These are phyloP conservation scores for Coemansia sp. DNA, from an alignment of 192 early-diverging fungal species.

Conservation along the genomic window DNA sequence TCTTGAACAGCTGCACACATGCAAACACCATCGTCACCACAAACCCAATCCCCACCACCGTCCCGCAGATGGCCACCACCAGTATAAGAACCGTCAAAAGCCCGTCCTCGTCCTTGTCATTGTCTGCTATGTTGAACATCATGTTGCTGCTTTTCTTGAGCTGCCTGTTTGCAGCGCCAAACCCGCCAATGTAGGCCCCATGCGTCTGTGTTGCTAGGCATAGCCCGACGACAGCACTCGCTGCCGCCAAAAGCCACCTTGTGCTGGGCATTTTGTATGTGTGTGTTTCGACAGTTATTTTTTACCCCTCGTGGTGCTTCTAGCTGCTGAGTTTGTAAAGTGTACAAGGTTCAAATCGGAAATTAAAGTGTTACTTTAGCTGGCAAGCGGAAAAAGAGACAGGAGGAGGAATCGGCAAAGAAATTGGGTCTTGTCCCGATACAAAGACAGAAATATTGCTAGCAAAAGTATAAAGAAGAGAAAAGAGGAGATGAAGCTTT, in stretches of 20 bases:
- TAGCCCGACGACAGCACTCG: neutral
- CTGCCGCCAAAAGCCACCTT: constrained; percentile 1
- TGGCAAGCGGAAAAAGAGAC: neutral
- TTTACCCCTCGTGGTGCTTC: neutral
- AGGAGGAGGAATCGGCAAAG: neutral
- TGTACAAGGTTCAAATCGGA: neutral
- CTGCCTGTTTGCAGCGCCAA: neutral
- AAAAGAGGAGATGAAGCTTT: neutral
- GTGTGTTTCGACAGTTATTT: neutral
- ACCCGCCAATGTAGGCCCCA: neutral
- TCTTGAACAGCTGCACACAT: constrained; percentile 17
- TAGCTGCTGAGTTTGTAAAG: neutral
- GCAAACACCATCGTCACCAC: constrained; percentile 31
- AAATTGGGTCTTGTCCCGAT: neutral
- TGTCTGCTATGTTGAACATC: neutral
- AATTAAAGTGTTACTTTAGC: neutral
- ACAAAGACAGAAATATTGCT: neutral
- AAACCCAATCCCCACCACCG: constrained; percentile 36
- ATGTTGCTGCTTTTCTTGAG: neutral
- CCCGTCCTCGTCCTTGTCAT: constrained; percentile 31
- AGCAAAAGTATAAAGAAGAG: neutral
- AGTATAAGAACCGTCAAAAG: constrained; percentile 40
- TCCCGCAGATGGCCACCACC: constrained; percentile 34
- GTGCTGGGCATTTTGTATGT: constrained; percentile 3
- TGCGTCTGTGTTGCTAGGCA: neutral